Conservation (phyloP, 2,329 filamentous ascomycete species). For the Sordariomycetes sp. region DNA sequence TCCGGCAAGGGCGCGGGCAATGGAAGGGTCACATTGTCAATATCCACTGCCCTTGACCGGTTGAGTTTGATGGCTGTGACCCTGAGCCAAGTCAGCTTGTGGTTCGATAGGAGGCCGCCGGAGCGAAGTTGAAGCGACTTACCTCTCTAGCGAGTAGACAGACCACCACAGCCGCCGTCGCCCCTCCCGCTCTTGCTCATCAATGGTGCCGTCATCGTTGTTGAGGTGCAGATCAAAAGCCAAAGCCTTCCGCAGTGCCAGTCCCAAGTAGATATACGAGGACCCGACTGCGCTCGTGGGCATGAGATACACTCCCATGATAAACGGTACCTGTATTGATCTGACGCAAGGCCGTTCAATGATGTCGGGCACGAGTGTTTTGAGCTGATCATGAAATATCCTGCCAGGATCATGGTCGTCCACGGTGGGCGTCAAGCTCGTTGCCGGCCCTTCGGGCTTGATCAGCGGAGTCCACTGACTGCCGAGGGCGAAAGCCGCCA, state of each 20-base stretch:
- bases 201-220: constrained; percentile 11
- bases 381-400: constrained; percentile 18
- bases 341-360: constrained; percentile 20
- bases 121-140: neutral
- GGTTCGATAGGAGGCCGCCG: neutral
- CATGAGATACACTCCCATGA: constrained; percentile 24
- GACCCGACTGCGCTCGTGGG: constrained; percentile 22
- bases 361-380: constrained; percentile 19
- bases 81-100: constrained; percentile 5
- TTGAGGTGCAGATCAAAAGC: constrained; percentile 16
- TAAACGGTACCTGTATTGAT: constrained; percentile 21
- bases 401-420: constrained; percentile 15
- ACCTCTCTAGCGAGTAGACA: constrained; percentile 19
- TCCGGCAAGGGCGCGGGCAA: constrained; percentile 8
- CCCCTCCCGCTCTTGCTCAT: constrained; percentile 13
- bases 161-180: constrained; percentile 17
- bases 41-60: constrained; percentile 12
- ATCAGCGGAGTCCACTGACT: constrained; percentile 23
- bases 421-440: neutral
- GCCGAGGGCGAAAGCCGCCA: constrained; percentile 18
- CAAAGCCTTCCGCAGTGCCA: constrained; percentile 17
- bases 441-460: constrained; percentile 15
- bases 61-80: constrained; percentile 14
- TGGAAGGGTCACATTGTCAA: constrained; percentile 11
- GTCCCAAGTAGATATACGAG: constrained; percentile 20